Base-by-base conservation (phyloP, 1,139 yeast genomes). In the Diutina catenulata region DNA sequence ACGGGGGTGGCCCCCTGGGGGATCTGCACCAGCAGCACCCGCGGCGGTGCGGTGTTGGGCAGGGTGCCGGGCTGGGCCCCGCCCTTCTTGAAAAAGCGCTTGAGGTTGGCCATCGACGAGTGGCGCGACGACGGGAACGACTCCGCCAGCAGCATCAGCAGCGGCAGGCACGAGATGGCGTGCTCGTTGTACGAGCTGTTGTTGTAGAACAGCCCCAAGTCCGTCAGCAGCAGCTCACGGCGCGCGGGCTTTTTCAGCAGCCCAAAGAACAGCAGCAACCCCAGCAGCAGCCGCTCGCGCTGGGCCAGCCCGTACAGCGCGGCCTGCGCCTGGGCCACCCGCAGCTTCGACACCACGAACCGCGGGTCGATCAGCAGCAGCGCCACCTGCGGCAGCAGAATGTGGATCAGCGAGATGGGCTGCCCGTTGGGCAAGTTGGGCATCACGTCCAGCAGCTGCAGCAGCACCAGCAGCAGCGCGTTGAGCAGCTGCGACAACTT, bases 81-180 rank as follows among this genome's bases (percentile, higher is more conserved):
- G 5, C 39, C 36, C 45, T 75, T 72, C 44, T 72, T 74, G 58
- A 79, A 75, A 46, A 78, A 69, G 29, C 76, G 57, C 52, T 75
- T 75, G 47, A 80, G 58, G 45, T 80, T 86, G 25, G 82, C 80
- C 86, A 80, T 80, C 7, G 87, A 77, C 45, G 78, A 77, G 48
- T 80, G 87, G 45, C 72, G 55, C 51, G 61, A 29, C 44, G 23
- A 24, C 3, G 37, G 20, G 18, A 37, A 26, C n/a, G 68, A 61
- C 11, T 66, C 72, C 15, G 50, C 39, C 14, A 68, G 62, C 3
- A 69, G 62, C 18, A 60, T 42, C 7, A 70, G 62, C 8, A 63
- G 52, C 0, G 72, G 70, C 25, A 70, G 62, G 33, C 59, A 51
- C 2, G 62, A 55, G 28, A 40, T 41, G 23, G 58, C 45, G 31